Conservation (phyloP, 257 asterid genomes). For the Lithospermum erythrorhizon region DNA sequence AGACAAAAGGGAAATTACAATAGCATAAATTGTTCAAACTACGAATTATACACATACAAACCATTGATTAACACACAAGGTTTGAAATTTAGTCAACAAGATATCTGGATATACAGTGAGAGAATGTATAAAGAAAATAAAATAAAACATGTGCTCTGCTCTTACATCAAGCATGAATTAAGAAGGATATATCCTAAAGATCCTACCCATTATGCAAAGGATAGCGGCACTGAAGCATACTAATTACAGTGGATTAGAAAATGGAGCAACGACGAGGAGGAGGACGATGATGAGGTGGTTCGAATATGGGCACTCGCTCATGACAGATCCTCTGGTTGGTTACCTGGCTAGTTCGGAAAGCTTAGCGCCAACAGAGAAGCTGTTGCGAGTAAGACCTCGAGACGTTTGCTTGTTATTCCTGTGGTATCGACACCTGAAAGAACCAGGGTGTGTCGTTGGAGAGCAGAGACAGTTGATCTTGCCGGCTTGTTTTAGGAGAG, state of each 20-base stretch:
- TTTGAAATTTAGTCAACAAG: not conserved
- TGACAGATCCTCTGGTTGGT: too few species aligned
- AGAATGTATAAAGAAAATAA: not conserved
- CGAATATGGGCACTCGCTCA: too few species aligned
- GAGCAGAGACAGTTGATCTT: slow-evolving; percentile 15
- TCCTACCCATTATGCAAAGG: too few species aligned
- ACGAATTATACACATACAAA: too few species aligned
- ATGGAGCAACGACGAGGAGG: too few species aligned
- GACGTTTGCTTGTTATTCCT: not conserved
- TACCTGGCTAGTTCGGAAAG: not conserved
- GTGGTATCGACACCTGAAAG: slow-evolving; percentile 23
- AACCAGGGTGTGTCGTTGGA: slow-evolving; percentile 21
- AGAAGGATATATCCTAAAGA: too few species aligned
- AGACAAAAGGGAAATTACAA: too few species aligned
- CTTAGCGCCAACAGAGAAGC: not conserved
- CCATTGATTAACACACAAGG: not conserved
- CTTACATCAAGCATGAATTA: not conserved
- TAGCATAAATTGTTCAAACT: too few species aligned
- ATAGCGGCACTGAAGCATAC: too few species aligned
- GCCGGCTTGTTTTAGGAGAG: slow-evolving; percentile 4
- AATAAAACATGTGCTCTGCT: not conserved
- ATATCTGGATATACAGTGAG: too few species aligned
- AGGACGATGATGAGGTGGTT: too few species aligned
- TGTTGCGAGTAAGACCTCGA: not conserved
- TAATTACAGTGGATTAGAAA: too few species aligned